Evolutionary conservation across 495 filamentous ascomycete species (phyloP).

Genomic region (Lasiosphaeriaceae sp.): DNA sequence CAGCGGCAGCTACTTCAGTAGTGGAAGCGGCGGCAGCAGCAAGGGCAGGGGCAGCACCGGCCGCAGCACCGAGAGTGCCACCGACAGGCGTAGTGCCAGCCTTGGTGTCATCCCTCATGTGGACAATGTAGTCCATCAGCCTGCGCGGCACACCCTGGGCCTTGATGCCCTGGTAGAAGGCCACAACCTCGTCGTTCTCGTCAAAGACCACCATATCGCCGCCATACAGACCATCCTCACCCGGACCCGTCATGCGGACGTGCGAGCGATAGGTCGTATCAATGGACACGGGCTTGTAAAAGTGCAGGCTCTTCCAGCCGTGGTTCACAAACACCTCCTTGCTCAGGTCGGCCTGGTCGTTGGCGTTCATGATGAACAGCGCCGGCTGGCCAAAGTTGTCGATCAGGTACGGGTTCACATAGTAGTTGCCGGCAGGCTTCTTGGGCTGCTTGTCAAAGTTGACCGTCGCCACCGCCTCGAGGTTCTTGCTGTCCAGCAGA

Average conservation of each 20-base stretch:
- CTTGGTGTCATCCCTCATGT: background rate
- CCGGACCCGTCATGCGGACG: conserved; percentile 43
- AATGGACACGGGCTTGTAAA: conserved; percentile 59
- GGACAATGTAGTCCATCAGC: background rate
- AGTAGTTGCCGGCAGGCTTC: conserved; percentile 43
- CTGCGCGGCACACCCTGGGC: no score
- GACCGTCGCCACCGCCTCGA: conserved; percentile 62
- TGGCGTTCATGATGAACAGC: conserved; percentile 72
- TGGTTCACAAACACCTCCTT: conserved; percentile 60
- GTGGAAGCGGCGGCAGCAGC: background rate
- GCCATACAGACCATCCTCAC: background rate
- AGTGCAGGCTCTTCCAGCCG: conserved; percentile 56
- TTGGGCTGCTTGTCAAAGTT: conserved; percentile 50
- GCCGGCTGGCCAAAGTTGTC: conserved; percentile 58
- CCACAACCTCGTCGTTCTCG: conserved; percentile 31
- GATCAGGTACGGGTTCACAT: conserved; percentile 63
- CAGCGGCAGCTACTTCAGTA: background rate
- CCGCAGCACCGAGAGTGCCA: conserved; percentile 9
- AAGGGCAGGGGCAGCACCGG: background rate
- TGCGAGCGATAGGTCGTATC: conserved; percentile 55
- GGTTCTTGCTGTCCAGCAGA: conserved; percentile 59
- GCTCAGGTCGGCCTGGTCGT: conserved; percentile 56
- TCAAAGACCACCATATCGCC: background rate
- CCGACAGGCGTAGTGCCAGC: background rate
- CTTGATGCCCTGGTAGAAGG: conserved; percentile 14